These are phyloP conservation scores for Solanum arcanum DNA, from an alignment of 257 asterid species.

Conservation along the genomic window DNA sequence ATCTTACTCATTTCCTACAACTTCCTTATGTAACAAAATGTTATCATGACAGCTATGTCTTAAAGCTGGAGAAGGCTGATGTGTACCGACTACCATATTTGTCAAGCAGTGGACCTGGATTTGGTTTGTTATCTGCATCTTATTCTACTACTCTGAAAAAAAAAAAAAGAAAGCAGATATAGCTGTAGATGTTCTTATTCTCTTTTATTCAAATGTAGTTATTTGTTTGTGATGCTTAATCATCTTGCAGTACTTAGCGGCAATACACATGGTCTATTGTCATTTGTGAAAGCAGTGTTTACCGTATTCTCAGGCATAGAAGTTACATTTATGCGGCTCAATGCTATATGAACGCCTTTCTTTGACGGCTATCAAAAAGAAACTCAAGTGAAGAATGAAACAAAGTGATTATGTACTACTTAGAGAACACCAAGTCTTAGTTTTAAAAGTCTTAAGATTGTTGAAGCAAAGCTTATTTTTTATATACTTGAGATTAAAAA, in stretches of 20 bases:
- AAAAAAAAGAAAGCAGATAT: neutral
- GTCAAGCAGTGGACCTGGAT: conserved; percentile 93
- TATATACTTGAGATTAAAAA: neutral
- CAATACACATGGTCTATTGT: neutral
- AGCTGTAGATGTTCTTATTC: neutral
- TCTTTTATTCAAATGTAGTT: neutral
- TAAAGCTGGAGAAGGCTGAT: conserved; percentile 97
- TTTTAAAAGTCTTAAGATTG: neutral
- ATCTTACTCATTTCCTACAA: neutral
- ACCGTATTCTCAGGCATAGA: neutral
- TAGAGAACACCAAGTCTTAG: neutral
- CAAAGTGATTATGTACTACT: neutral
- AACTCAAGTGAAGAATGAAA: neutral
- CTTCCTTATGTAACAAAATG: conserved; percentile 13
- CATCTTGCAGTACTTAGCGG: neutral
- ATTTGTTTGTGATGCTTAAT: neutral
- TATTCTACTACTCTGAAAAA: neutral
- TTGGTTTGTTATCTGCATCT: conserved; percentile 36
- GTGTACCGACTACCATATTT: conserved; percentile 91
- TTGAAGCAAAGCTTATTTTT: neutral
- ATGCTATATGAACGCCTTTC: neutral
- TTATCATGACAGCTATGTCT: conserved; percentile 55
- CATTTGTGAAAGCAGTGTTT: neutral
- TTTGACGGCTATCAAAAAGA: neutral
- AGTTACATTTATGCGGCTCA: neutral